Percentiles rank a stretch among this genome's conserved stretches.
These are phyloP conservation scores for Trapa incisa DNA, from an alignment of 345 rosid genomes.

Conservation along the genomic window DNA sequence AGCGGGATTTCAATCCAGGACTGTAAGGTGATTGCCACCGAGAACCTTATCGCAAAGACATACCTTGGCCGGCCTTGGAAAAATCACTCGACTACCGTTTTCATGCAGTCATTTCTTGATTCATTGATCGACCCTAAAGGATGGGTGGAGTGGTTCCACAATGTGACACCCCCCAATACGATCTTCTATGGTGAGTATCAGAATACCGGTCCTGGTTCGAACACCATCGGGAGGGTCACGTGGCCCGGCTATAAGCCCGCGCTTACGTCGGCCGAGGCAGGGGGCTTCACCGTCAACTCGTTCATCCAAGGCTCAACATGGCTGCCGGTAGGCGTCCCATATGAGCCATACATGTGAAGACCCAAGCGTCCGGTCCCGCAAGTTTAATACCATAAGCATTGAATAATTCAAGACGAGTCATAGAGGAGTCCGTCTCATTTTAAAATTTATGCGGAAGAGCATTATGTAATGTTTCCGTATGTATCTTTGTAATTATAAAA, in stretches of 20 bases:
- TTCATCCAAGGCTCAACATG: too few species aligned
- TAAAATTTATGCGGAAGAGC: too few species aligned
- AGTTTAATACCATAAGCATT: too few species aligned
- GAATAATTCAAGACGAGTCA: too few species aligned
- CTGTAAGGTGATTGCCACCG: slow-evolving; percentile 38
- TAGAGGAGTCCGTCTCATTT: too few species aligned
- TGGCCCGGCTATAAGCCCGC: slow-evolving; percentile 51
- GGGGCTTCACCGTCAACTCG: too few species aligned
- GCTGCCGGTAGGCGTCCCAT: too few species aligned
- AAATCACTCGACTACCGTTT: slow-evolving; percentile 42
- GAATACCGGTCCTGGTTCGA: slow-evolving; percentile 51
- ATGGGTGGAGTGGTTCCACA: slow-evolving; percentile 42
- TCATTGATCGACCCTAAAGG: slow-evolving; percentile 35
- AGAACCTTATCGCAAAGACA: slow-evolving; percentile 30
- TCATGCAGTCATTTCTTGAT: slow-evolving; percentile 57
- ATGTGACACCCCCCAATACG: slow-evolving; percentile 29
- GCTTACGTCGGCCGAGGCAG: slow-evolving; percentile 13
- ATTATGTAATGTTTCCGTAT: too few species aligned
- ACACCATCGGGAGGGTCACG: slow-evolving; percentile 23
- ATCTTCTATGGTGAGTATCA: slow-evolving; percentile 57
- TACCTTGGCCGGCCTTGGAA: slow-evolving; percentile 79
- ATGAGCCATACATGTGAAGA: too few species aligned
- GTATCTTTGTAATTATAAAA: too few species aligned
- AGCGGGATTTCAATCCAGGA: slow-evolving; percentile 80
- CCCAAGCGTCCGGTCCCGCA: too few species aligned